Base-by-base conservation (phyloP, 2,329 filamentous ascomycete genomes). In the Sclerotinia trifoliorum region DNA sequence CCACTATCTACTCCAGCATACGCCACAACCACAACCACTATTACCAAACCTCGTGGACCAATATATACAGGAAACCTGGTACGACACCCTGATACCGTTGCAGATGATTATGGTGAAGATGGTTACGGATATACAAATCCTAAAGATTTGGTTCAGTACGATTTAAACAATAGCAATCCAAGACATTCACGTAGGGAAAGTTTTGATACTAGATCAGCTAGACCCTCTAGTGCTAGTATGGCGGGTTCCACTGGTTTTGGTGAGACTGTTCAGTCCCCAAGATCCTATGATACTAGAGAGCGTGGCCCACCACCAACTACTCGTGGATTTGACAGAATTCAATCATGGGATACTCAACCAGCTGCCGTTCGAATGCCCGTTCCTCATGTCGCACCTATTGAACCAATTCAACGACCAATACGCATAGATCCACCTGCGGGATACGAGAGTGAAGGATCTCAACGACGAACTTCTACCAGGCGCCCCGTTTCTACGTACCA, bases 311-410 rank as follows among this genome's bases (percentile, higher is more conserved):
- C 91, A 13, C 89, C 89, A 5, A 86, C 88, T 6, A 91, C 87
- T 3, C 83, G 89, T 73, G 90, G 88, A 0, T 87, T 93, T 71
- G 90, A 92, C 73, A 90, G 87, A 78, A 85, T 91, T 71, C 85
- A 72, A 21, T 75, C 79, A 8, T 86, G 86, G 70, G 83, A 85
- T 32, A 77, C 81, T 39, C 79, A 77, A 79, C 55, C 42, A 21
- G 24, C 65, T 26, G 17, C 54, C 11, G 48, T 19, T 17, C 81
- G 83, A 63, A 79, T 83, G 75, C 81, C 84, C 21, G 78, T 84
- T 19, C 80, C 70, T 48, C 70, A 68, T 42, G 67, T 71, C 52
- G 46, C 69, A 15, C 69, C 81, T 10, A 71, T 77, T 66, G 75
- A 75, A 29, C 73, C 74, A 17, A 58, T 74, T 54, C 69, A 72